Evolutionary conservation across 1,139 yeast species (phyloP), one percentile per base, ranked within the genome.

Genomic region (Lodderomyces parapsilosis): DNA sequence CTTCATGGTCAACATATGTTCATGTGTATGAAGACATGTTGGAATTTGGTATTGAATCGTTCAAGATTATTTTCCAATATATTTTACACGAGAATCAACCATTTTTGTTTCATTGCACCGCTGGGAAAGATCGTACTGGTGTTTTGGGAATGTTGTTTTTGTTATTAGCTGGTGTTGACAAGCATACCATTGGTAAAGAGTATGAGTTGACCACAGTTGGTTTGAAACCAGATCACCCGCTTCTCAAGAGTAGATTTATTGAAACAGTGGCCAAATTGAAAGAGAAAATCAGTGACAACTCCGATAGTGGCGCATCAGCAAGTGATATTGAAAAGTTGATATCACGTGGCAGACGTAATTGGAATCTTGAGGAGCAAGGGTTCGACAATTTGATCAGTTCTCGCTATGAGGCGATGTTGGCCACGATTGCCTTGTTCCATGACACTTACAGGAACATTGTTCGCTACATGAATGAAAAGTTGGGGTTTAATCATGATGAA

Each of bases 121-220:
- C 94, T 1, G 96, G 96, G 2, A 88, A 87, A 58, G 96, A 89
- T 58, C 74, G 96, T 40, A 88, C 96, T 0, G 96, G 96, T 0
- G 70, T 87, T 11, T 60, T 86, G 49, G 77, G 83, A 3, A 86
- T 88, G 80, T 62, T 88, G 43, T 66, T 87, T 2, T 66, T 88
- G 38, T 63, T 80, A 22, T 62, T 87, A 20, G 68, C 78, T 13
- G 90, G 87, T 0, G 86, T 87, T 6, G 88, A 83, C 46, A 69
- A 71, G 14, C 78, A 80, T 50, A 78, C 81, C 2, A 73, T 88
- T 35, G 82, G 89, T 2, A 51, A 49, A 36, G 56, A 52, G 38
- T 58, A 58, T 45, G 94, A 85, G 58, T 64, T 87, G 55, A 86
- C 95, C 2, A 75, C 86, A 0, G 56, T 76, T 41, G 96, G 96